Evolutionary conservation across 371 early-diverging fungal genomes (phyloP).

Genomic region (Zychaea mexicana): DNA sequence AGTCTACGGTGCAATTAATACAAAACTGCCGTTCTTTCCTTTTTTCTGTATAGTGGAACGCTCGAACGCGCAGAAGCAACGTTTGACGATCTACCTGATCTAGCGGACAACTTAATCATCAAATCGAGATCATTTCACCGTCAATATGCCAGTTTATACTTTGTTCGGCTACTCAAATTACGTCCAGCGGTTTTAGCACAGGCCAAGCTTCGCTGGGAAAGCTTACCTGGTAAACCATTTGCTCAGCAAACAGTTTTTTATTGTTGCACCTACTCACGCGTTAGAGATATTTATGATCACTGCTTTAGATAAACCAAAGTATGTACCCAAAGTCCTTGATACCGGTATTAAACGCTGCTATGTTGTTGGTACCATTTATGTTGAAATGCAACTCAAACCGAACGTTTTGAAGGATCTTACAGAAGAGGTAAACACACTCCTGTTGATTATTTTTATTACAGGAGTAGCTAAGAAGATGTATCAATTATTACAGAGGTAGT

Average conservation of each 20-base stretch:
- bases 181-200: constrained; percentile 53
- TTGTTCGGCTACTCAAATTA: constrained; percentile 68
- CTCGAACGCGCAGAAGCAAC: constrained; percentile 12
- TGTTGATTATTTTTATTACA: no score
- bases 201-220: constrained; percentile 59
- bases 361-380: constrained; percentile 85
- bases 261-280: neutral
- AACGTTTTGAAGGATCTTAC: constrained; percentile 85
- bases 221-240: constrained; percentile 23
- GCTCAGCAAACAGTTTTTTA: neutral
- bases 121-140: constrained; percentile 56
- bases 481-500: no score
- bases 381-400: constrained; percentile 85
- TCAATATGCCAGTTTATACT: constrained; percentile 90
- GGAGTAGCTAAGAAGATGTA: no score
- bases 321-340: constrained; percentile 71
- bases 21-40: no score
- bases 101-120: constrained; percentile 50
- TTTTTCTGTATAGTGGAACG: neutral
- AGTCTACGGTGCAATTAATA: no score
- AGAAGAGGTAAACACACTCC: constrained; percentile 70
- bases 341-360: constrained; percentile 66
- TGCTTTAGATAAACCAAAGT: constrained; percentile 41
- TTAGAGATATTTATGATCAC: no score
- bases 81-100: constrained; percentile 35